Evolutionary conservation across 2,329 filamentous ascomycete species (phyloP).

Genomic region (Pseudogymnoascus sp.): DNA sequence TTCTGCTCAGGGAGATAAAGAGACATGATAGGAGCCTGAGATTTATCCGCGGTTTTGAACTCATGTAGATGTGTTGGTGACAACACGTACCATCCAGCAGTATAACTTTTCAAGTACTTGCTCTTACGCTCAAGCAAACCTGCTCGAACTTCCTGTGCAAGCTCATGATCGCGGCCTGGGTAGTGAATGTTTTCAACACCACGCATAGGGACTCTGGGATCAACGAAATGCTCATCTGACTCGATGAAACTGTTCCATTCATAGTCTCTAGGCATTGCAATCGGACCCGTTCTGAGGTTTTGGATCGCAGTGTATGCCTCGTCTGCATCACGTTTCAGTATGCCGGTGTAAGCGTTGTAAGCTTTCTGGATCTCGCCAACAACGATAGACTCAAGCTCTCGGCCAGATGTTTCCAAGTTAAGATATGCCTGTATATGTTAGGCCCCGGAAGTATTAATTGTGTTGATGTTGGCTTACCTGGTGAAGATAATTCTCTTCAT

Average conservation of each 20-base stretch:
- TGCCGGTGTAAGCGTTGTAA: constrained; percentile 86
- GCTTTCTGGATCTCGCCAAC: constrained; percentile 97
- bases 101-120: constrained; percentile 97
- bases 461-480: constrained; percentile 33
- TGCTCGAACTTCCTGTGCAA: constrained; percentile 71
- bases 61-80: constrained; percentile 96
- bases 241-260: constrained; percentile 82
- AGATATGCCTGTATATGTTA: constrained; percentile 62
- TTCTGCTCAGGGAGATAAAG: constrained; percentile 92
- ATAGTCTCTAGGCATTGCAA: constrained; percentile 86
- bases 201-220: constrained; percentile 71
- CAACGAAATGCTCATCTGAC: constrained; percentile 75
- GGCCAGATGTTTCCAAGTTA: constrained; percentile 87
- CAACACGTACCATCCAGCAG: constrained; percentile 62
- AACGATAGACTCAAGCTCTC: constrained; percentile 91
- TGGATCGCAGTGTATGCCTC: constrained; percentile 70
- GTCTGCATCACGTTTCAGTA: constrained; percentile 84
- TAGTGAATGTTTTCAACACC: constrained; percentile 78
- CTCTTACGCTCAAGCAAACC: constrained; percentile 94
- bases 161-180: constrained; percentile 77
- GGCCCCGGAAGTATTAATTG: constrained; percentile 13
- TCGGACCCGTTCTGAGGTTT: constrained; percentile 71
- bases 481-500: constrained; percentile 96
- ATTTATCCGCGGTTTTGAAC: constrained; percentile 96
- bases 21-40: constrained; percentile 89